Evolutionary conservation across 1,139 yeast species (phyloP).

Genomic region (Entelexis paramagnoliae): DNA sequence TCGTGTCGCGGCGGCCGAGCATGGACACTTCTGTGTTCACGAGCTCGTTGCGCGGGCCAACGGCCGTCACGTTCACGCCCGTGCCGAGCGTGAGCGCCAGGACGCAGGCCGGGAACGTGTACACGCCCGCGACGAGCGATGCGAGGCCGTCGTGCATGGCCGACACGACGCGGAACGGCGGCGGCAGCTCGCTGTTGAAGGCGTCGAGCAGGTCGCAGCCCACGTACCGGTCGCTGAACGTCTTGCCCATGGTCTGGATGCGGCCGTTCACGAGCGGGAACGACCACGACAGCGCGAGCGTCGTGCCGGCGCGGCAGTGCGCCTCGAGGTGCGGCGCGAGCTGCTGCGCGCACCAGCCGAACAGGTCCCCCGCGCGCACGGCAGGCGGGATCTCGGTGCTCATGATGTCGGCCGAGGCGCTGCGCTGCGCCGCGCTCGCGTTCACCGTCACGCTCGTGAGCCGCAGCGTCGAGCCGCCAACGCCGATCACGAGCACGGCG

Average conservation of each 20-base stretch:
- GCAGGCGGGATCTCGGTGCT: conserved; percentile 11
- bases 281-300: conserved; percentile 21
- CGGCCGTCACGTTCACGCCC: conserved; percentile 17
- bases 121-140: conserved; percentile 19
- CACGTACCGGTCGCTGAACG: conserved; percentile 11
- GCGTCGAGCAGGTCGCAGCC: conserved; percentile 8
- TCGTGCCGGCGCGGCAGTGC: background rate
- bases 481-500: conserved; percentile 17
- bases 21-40: conserved; percentile 20
- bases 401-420: conserved; percentile 2
- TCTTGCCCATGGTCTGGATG: conserved; percentile 19
- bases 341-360: conserved; percentile 15
- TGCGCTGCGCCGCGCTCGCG: background rate
- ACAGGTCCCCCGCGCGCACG: conserved; percentile 8
- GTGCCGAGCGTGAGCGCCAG: conserved; percentile 23
- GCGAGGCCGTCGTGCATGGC: conserved; percentile 23
- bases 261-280: conserved; percentile 19
- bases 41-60: background rate
- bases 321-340: conserved; percentile 8
- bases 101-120: conserved; percentile 5
- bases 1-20: conserved; percentile 16
- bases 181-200: conserved; percentile 15
- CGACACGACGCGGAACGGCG: background rate
- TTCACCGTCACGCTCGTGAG: conserved; percentile 5
- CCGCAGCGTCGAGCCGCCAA: conserved; percentile 22